Conservation (phyloP, 345 rosid genomes). For the Erysimum cheiranthoides region DNA sequence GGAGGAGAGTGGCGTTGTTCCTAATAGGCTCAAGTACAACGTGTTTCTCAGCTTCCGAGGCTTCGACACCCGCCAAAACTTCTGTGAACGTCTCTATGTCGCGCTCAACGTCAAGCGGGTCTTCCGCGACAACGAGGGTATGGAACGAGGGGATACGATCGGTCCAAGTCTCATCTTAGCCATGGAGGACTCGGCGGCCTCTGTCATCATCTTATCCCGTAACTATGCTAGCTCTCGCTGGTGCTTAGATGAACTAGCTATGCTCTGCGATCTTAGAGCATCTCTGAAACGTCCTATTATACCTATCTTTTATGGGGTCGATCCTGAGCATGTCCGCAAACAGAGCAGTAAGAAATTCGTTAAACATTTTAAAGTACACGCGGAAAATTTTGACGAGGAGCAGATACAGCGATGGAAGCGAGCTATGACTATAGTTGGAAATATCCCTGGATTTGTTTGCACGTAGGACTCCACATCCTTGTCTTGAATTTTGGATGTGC, state of each 20-base stretch:
- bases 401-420: constrained; percentile 48
- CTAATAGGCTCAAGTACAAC: constrained; percentile 50
- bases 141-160: constrained; percentile 53
- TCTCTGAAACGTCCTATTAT: constrained; percentile 43
- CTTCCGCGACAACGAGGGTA: constrained; percentile 52
- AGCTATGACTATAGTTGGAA: constrained; percentile 55
- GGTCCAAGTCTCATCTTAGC: constrained; percentile 45
- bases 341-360: constrained; percentile 48
- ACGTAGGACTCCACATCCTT: neutral
- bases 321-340: constrained; percentile 53
- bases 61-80: constrained; percentile 50
- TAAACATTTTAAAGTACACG: constrained; percentile 40
- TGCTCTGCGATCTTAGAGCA: constrained; percentile 44
- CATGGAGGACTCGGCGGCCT: constrained; percentile 58
- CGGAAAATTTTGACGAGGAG: constrained; percentile 32
- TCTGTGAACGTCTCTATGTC: constrained; percentile 38
- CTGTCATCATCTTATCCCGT: constrained; percentile 50
- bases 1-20: constrained; percentile 15
- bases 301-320: constrained; percentile 55
- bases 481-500: neutral
- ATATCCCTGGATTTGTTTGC: constrained; percentile 42
- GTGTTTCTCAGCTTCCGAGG: constrained; percentile 66
- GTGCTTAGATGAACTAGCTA: constrained; percentile 61
- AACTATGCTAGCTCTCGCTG: constrained; percentile 52
- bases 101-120: constrained; percentile 31